Evolutionary conservation across 1,284 basidiomycete species (phyloP), one percentile per base, ranked within the genome.

Genomic region (Dichomitus squalens): DNA sequence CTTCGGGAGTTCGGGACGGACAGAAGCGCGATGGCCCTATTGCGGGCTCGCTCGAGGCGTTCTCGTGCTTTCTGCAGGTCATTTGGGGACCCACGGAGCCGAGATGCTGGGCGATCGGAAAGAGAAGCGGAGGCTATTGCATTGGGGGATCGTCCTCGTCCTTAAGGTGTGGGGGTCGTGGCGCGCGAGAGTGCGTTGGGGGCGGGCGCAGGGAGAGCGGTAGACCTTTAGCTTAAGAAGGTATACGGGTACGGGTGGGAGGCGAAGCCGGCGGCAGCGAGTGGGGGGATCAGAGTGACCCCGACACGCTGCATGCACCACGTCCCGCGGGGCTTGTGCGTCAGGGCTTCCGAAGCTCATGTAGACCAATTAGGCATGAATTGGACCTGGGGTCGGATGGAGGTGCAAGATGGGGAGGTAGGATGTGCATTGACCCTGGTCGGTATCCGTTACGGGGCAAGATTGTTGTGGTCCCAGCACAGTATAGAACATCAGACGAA

Each of bases 231-330:
- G n/a, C n/a, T n/a, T n/a, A n/a, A n/a, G n/a, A n/a, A n/a, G n/a
- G n/a, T n/a, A n/a, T 27, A n/a, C 6, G n/a, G 34, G 27, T 18
- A 48, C 31, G 18, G 20, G 27, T 23, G 18, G 27, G n/a, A 40
- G 49, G 23, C 21, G 46, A 20, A 35, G 12, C 39, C 35, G 36
- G 43, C n/a, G 29, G 34, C 25, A 27, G 41, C 29, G 52, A 31
- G 47, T 55, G 53, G 49, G 36, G 54, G 31, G 20, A 35, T 47
- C 39, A 43, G 36, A 52, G 49, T 29, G 33, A 52, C 49, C 55
- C 36, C 43, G 14, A 44, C 55, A 52, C 50, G 44, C 31, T 49
- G 50, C 55, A 52, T 20, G 43, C n/a, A n/a, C n/a, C n/a, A 36
- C 18, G 46, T 39, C 18, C 27, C n/a, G 23, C 52, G 44, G 52